These are phyloP conservation scores for Nemania sp. DNA, from an alignment of 2,329 filamentous ascomycete species.

Conservation along the genomic window DNA sequence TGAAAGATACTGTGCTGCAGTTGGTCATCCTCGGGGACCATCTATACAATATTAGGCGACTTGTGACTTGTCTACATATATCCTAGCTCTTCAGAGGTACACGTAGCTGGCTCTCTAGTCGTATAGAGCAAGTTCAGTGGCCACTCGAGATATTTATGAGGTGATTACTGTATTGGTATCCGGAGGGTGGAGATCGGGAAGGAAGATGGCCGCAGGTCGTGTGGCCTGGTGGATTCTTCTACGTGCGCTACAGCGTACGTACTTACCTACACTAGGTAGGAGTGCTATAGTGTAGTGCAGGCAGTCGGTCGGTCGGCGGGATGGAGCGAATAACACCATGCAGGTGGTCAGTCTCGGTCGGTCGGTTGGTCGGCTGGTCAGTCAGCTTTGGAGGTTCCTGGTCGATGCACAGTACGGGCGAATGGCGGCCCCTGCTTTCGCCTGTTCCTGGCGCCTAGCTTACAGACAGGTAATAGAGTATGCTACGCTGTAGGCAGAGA, in stretches of 20 bases:
- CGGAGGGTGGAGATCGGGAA: conserved; percentile 20
- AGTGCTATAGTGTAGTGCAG: no score
- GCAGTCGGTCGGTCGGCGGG: conserved; percentile 5
- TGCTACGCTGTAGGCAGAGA: no score
- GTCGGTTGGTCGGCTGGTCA: conserved; percentile 1
- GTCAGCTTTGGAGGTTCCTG: not conserved
- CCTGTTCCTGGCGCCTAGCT: no score
- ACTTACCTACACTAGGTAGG: no score
- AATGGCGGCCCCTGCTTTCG: not conserved
- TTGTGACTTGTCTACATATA: conserved; percentile 5
- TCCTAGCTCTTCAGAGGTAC: conserved; percentile 11
- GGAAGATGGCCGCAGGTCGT: conserved; percentile 30
- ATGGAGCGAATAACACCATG: no score
- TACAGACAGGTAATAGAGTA: no score
- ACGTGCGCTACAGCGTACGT: not conserved
- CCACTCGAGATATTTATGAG: conserved; percentile 6
- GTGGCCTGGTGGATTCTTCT: conserved; percentile 24
- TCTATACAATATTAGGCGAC: conserved; percentile 8
- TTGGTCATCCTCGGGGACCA: conserved; percentile 12
- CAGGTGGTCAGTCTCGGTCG: conserved; percentile 5
- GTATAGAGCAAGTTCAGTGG: conserved; percentile 6
- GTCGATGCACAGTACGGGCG: not conserved
- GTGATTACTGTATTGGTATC: conserved; percentile 29
- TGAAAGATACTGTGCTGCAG: not conserved
- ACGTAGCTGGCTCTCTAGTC: conserved; percentile 8